Evolutionary conservation across 208 protist species (phyloP).

Genomic region (Leishmania mexicana): DNA sequence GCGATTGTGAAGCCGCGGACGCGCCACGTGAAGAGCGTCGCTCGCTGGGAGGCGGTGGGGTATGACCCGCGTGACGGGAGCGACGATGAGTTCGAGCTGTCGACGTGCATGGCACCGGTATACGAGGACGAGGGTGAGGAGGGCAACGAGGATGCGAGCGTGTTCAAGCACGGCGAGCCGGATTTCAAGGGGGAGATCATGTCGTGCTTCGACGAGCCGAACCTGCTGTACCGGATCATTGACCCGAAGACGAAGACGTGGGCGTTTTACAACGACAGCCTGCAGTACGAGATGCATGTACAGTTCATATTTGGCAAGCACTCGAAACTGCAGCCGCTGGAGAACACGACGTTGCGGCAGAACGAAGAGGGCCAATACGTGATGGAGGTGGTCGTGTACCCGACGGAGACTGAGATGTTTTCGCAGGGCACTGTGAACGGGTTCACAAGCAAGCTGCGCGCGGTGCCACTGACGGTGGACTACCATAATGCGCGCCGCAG

Average conservation of each 20-base stretch:
- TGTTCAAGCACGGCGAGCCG: slow-evolving; percentile 72
- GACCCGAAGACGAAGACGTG: slow-evolving; percentile 67
- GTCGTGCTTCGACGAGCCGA: slow-evolving; percentile 82
- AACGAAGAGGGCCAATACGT: slow-evolving; percentile 44
- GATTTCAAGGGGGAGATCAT: slow-evolving; percentile 58
- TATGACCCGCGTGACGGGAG: slow-evolving; percentile 49
- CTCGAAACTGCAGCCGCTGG: slow-evolving; percentile 57
- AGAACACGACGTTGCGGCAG: slow-evolving; percentile 48
- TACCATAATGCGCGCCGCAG: slow-evolving; percentile 47
- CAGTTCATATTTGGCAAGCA: slow-evolving; percentile 70
- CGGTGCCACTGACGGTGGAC: slow-evolving; percentile 56
- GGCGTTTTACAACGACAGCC: slow-evolving; percentile 85
- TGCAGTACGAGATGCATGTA: slow-evolving; percentile 75
- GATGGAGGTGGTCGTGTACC: slow-evolving; percentile 66
- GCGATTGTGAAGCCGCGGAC: slow-evolving; percentile 46
- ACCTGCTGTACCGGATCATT: slow-evolving; percentile 77
- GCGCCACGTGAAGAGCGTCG: slow-evolving; percentile 35
- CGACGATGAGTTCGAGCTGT: slow-evolving; percentile 76
- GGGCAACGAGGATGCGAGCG: slow-evolving; percentile 10
- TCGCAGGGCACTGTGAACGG: slow-evolving; percentile 64
- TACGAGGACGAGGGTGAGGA: slow-evolving; percentile 46
- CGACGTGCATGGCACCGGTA: slow-evolving; percentile 42
- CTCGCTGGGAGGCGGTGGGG: slow-evolving; percentile 64
- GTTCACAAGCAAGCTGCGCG: slow-evolving; percentile 65
- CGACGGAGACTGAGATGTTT: slow-evolving; percentile 73